Percentiles rank a stretch among this genome's conserved stretches.
phyloP scores from a whole-genome alignment of 345 rosid genomes.

The Jatropha curcas region DNA sequence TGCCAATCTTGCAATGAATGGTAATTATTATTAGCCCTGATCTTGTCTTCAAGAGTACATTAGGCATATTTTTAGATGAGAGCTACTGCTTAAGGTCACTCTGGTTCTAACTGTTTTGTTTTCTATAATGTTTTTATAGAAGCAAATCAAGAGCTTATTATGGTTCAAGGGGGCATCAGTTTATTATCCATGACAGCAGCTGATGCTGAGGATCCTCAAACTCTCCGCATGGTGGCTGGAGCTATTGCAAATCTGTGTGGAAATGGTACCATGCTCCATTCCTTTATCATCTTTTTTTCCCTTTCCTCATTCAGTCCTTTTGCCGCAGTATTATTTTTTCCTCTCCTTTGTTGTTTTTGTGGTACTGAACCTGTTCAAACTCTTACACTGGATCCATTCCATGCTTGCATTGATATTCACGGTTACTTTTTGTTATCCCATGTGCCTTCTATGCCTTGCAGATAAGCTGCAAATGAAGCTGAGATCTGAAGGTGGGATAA shows the following conservation, averaged over 20 bases:
- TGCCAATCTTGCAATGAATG: conserved; percentile 44
- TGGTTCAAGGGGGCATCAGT: conserved; percentile 38
- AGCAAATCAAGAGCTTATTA: conserved; percentile 38
- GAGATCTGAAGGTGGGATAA: conserved; percentile 41
- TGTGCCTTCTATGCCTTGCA: not conserved
- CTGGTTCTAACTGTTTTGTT: not conserved
- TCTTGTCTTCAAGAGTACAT: not conserved
- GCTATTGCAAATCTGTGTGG: conserved; percentile 43
- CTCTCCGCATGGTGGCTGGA: conserved; percentile 40
- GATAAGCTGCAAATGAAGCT: conserved; percentile 34
- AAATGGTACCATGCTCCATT: conserved; percentile 23
- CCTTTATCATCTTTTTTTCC: not conserved
- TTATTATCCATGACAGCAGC: conserved; percentile 34
- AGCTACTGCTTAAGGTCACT: not conserved
- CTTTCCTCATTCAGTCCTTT: not conserved
- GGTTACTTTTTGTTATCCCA: not conserved
- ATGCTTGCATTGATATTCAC: not conserved
- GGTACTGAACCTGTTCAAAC: no score
- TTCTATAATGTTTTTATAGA: conserved; percentile 19
- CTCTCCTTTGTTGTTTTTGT: not conserved
- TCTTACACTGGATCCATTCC: not conserved
- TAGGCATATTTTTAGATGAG: not conserved
- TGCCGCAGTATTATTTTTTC: not conserved
- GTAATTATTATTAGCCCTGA: conserved; percentile 2
- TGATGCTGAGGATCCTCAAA: conserved; percentile 44